Base-by-base conservation (phyloP, 1,139 yeast species). In the Zygosaccharomyces sapae region DNA sequence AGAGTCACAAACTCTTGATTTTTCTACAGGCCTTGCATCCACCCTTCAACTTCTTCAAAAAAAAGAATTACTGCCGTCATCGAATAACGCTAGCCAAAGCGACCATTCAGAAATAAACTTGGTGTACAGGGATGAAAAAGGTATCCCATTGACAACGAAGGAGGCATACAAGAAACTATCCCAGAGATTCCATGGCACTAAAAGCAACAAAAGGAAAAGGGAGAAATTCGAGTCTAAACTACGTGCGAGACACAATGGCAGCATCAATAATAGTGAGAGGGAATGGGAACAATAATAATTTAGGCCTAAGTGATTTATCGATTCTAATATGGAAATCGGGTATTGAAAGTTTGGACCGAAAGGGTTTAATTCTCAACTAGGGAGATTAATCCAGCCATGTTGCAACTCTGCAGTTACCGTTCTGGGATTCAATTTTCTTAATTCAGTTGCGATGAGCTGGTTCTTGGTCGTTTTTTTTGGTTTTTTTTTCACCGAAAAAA, bases 161-260 rank as follows among this genome's bases (percentile, higher is more conserved):
- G 86, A 85, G 53, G 97, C 97, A 0, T 90, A 81, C 70, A 90
- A 88, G 67, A 80, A 81, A 51, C 64, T 89, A 47, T 87, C 96
- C 0, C 95, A 86, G 55, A 83, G 83, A 55, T 90, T 88, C 68
- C 97, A 92, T 64, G 97, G 96, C 1, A 75, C 74, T 40, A 70
- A 72, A 34, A 66, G 77, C 38, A 74, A 77, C 33, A 71, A 72
- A 48, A 67, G 64, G 42, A 74, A 74, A 57, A 49, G 56, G 49
- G 62, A 60, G 35, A 59, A 69, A 56, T 51, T 63, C 62, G 40
- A 76, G 65, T 55, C 70, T 65, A 61, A 67, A 61, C 54, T 55
- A 58, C 45, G 66, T 62, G 61, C 69, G 53, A 52, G 68, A 61
- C 44, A 69, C 62, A 47, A 70, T 66, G 46, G 70, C 62, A 20